Evolutionary conservation across 164 flowering plant species (phyloP), one percentile per base, ranked within the genome.

Genomic region (Vitis riparia): DNA sequence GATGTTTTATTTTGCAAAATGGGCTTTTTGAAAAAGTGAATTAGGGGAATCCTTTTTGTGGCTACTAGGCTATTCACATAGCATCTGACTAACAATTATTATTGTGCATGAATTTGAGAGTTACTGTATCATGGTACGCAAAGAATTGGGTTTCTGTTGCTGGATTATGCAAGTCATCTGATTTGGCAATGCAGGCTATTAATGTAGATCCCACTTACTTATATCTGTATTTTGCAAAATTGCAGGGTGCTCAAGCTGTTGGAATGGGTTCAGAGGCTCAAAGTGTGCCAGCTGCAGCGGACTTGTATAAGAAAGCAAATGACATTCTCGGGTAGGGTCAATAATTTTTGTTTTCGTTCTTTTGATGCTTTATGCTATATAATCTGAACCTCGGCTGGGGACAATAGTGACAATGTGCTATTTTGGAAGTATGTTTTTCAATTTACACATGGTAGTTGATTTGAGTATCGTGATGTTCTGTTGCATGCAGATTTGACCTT

Each of bases 191-290:
- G 9, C 29, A 12, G 2, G 11, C 14, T 70, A 17, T 23, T 19
- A 53, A 16, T 51, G 11, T n/a, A 8, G 14, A 50, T 52, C 55
- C 9, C 55, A 1, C 6, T 57, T 60, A 17, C 15, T n/a, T 32
- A 15, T n/a, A 52, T 59, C 73, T 10, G n/a, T 1, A 17, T 32
- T 44, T 62, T 30, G 14, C 6, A 16, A 37, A 3, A 37, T 74
- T 75, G 74, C 84, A 96, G 99, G 99, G 99, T 76, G 99, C 99
- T 66, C 99, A 96, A 87, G 89, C 97, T 55, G 91, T 91, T 75
- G 99, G 99, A 62, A 96, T 93, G 99, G 99, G 99, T 57, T 77
- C 72, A 62, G 98, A 90, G 71, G 92, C 91, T 73, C 91, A 87
- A 71, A 84, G 62, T 73, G 90, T 93, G 48, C 89, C 93, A 48